phyloP scores from a whole-genome alignment of 768 basidiomycete genomes.

The Rhodotorula taiwanensis region DNA sequence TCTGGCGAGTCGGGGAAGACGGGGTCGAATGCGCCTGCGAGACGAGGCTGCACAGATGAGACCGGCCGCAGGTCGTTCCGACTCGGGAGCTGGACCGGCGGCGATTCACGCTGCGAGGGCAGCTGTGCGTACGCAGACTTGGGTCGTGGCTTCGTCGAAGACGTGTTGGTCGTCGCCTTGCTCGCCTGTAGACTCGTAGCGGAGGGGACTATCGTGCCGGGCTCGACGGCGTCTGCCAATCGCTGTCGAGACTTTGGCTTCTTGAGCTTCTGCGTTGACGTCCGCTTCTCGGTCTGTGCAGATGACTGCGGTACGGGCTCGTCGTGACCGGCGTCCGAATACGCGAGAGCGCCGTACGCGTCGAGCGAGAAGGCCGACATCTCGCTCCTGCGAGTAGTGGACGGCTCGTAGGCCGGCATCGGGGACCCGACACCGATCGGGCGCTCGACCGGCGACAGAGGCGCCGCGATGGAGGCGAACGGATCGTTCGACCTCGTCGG shows the following conservation, averaged over 20 bases:
- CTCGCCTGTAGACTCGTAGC: background rate
- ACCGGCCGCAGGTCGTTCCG: background rate
- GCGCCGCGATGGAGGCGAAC: background rate
- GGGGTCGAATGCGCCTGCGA: constrained; percentile 11
- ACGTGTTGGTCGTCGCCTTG: background rate
- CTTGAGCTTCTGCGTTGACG: no score
- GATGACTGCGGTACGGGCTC: no score
- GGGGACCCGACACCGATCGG: constrained; percentile 10
- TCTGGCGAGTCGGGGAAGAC: constrained; percentile 5
- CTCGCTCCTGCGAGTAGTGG: constrained; percentile 5
- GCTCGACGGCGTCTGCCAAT: background rate
- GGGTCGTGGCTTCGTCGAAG: background rate
- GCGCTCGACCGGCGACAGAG: background rate
- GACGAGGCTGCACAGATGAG: background rate
- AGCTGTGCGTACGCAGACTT: background rate
- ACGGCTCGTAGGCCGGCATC: constrained; percentile 21
- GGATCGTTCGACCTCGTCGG: background rate
- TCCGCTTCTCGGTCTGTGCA: background rate
- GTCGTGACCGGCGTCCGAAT: background rate
- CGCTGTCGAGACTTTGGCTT: no score
- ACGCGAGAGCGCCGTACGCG: constrained; percentile 15
- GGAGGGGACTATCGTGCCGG: background rate
- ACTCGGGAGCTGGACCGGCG: background rate
- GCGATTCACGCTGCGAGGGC: background rate
- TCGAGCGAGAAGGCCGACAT: constrained; percentile 12